Evolutionary conservation across 2,329 filamentous ascomycete genomes (phyloP).

Genomic region (Xylariaceae sp.): DNA sequence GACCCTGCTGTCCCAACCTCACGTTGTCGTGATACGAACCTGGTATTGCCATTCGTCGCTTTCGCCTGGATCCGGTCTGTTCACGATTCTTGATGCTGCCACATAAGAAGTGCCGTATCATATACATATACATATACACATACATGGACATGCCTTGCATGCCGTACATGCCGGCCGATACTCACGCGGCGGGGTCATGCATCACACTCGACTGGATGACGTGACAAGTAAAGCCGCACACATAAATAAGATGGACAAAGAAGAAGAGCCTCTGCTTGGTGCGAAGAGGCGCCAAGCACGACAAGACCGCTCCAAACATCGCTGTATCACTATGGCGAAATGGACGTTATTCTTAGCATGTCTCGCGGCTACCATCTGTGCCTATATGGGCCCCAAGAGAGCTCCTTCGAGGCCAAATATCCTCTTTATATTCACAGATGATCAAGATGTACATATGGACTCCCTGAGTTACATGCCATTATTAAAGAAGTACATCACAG

Average conservation of each 20-base stretch:
- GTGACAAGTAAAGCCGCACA: too few relatives aligned
- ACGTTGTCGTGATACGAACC: too few relatives aligned
- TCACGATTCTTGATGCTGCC: too few relatives aligned
- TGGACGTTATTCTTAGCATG: background rate
- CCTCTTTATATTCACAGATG: slow-evolving; percentile 64
- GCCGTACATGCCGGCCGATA: too few relatives aligned
- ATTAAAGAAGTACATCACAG: slow-evolving; percentile 49
- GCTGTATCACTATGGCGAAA: background rate
- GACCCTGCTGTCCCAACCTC: too few relatives aligned
- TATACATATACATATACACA: too few relatives aligned
- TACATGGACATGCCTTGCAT: too few relatives aligned
- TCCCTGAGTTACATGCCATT: slow-evolving; percentile 58
- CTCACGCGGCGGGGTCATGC: too few relatives aligned
- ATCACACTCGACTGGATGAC: too few relatives aligned
- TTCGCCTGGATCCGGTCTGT: too few relatives aligned
- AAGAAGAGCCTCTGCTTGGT: background rate
- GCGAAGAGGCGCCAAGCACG: background rate
- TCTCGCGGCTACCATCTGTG: background rate
- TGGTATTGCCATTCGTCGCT: too few relatives aligned
- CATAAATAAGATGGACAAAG: background rate
- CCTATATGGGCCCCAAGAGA: background rate
- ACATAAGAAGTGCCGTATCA: too few relatives aligned
- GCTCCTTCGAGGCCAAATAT: slow-evolving; percentile 44
- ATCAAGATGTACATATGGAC: slow-evolving; percentile 60
- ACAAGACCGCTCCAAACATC: background rate